A percentile compares a stretch with the other conserved stretches of the same genome.
Evolutionary conservation across 2,329 filamentous ascomycete genomes (phyloP).

Genomic region (Zopfia rhizophila): DNA sequence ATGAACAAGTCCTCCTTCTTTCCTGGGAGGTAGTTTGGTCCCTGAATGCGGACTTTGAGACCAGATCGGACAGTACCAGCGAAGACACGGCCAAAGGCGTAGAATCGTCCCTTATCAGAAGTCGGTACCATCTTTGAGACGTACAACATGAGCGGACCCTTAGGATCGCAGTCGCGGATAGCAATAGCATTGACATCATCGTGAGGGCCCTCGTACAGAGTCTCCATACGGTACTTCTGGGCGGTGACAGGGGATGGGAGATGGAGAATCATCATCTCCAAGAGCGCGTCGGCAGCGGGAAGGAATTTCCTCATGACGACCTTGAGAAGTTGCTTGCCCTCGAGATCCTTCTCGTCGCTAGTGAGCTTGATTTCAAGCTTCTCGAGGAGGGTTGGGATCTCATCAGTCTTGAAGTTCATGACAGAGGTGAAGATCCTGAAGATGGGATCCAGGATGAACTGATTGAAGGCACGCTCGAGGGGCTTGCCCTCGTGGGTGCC

Average conservation of each 20-base stretch:
- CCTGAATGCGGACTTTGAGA: conserved; percentile 99
- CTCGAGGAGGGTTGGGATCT: conserved; percentile 81
- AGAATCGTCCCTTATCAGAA: conserved; percentile 99
- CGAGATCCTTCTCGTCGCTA: conserved; percentile 86
- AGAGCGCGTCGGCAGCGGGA: conserved; percentile 94
- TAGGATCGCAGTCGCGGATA: conserved; percentile 98
- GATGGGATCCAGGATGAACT: conserved; percentile 99
- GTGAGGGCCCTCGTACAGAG: conserved; percentile 95
- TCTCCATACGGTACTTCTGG: conserved; percentile 98
- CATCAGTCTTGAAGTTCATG: conserved; percentile 99
- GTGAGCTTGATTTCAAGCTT: conserved; percentile 97
- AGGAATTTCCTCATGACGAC: conserved; percentile 98
- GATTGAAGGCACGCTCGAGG: conserved; percentile 98
- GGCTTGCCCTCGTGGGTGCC: conserved; percentile 83
- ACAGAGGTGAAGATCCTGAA: conserved; percentile 98
- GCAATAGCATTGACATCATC: conserved; percentile 94
- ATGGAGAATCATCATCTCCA: conserved; percentile 99
- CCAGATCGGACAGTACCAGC: conserved; percentile 96
- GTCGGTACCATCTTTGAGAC: conserved; percentile 99
- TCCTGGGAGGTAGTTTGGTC: conserved; percentile 96
- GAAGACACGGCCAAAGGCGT: conserved; percentile 99
- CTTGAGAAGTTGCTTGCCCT: conserved; percentile 98
- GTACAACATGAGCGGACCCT: conserved; percentile 99
- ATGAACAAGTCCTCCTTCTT: conserved; percentile 99
- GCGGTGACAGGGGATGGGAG: conserved; percentile 95